Conservation (phyloP, 139 green algal genomes). For the Micromonas commoda region DNA sequence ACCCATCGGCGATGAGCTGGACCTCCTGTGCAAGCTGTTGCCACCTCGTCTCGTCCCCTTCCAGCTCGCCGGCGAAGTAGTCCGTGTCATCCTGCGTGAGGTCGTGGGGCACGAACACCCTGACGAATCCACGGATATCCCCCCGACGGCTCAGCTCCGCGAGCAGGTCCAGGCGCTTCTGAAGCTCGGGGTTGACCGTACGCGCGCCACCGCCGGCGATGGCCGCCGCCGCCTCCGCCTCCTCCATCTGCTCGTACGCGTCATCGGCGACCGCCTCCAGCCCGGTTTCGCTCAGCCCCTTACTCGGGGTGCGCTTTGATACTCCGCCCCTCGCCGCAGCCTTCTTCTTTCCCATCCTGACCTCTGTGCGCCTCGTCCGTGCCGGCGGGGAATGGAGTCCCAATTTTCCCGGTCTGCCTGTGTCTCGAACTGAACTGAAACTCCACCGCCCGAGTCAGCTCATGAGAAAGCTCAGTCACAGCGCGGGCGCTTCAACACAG, state of each 20-base stretch:
- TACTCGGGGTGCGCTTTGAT: background rate
- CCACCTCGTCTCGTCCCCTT: background rate
- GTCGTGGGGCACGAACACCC: conserved; percentile 1
- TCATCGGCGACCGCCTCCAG: background rate
- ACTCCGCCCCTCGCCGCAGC: no score
- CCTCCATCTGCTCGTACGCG: background rate
- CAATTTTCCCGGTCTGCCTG: no score
- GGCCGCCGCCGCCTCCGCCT: background rate
- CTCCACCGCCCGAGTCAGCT: no score
- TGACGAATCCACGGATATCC: conserved; percentile 7
- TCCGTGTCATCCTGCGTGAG: background rate
- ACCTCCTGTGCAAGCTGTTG: background rate
- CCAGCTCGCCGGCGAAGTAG: background rate
- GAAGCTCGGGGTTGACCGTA: conserved; percentile 5
- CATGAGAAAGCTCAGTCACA: no score
- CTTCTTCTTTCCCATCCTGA: background rate
- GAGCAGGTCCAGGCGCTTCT: background rate
- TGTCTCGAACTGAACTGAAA: no score
- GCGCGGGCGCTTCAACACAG: no score
- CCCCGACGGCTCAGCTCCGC: background rate
- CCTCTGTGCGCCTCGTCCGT: background rate
- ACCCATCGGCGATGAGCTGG: background rate
- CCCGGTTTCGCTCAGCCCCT: background rate
- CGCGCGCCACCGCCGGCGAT: background rate
- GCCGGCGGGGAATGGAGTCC: background rate